Conservation (phyloP, 371 early-diverging fungal species). For the Quaeritorhiza haematococci region DNA sequence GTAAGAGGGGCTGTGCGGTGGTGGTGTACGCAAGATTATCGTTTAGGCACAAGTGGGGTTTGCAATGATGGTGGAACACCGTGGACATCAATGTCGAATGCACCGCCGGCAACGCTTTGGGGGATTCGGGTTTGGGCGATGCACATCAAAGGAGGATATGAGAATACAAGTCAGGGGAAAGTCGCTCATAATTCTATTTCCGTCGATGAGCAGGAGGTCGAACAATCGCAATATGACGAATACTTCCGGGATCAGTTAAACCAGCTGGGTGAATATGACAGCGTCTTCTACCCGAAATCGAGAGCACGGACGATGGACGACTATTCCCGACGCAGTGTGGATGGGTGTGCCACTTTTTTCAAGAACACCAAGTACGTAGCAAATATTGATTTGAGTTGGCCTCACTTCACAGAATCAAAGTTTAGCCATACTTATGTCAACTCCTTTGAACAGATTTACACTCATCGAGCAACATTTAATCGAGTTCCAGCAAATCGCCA, state of each 20-base stretch:
- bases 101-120: background rate
- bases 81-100: too few relatives aligned
- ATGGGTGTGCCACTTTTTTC: conserved; percentile 98
- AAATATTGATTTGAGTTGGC: background rate
- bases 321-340: conserved; percentile 80
- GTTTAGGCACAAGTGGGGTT: background rate
- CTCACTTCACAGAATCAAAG: too few relatives aligned
- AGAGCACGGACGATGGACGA: conserved; percentile 90
- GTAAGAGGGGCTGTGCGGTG: too few relatives aligned
- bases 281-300: conserved; percentile 92
- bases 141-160: background rate
- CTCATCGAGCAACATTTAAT: conserved; percentile 75
- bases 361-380: conserved; percentile 67
- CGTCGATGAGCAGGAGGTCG: conserved; percentile 68
- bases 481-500: conserved; percentile 91
- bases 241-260: conserved; percentile 72
- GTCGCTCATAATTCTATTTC: background rate
- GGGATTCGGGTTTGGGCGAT: background rate
- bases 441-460: conserved; percentile 54
- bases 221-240: conserved; percentile 77
- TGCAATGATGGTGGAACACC: background rate
- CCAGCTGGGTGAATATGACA: conserved; percentile 78
- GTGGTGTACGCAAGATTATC: background rate
- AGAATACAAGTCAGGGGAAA: background rate
- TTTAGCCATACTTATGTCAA: too few relatives aligned